Conservation (phyloP, 441 rosid genomes). For the Adansonia gregorii region DNA sequence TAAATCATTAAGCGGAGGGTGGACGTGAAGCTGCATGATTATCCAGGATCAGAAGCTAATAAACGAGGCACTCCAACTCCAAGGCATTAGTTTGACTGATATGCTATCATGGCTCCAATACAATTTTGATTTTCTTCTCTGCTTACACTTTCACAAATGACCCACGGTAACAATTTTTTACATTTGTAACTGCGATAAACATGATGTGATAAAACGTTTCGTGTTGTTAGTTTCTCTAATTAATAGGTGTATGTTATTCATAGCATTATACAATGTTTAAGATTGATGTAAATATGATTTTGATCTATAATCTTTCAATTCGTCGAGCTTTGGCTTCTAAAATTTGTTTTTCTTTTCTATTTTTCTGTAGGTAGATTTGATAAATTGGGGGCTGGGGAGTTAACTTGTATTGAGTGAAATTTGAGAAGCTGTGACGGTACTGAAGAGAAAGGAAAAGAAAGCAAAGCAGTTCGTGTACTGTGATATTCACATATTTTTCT, state of each 20-base stretch:
- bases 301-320: slow-evolving; percentile 13
- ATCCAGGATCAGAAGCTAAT: slow-evolving; percentile 86
- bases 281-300: slow-evolving; percentile 4
- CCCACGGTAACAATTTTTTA: no score
- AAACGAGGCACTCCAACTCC: slow-evolving; percentile 70
- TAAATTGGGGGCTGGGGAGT: neutral
- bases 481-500: no score
- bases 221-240: slow-evolving; percentile 21
- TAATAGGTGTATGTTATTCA: neutral
- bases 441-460: neutral
- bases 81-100: no score
- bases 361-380: neutral
- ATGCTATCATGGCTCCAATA: no score
- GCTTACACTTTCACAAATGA: no score
- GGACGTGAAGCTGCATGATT: slow-evolving; percentile 61
- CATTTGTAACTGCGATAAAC: no score
- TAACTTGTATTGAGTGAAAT: neutral
- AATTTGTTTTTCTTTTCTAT: slow-evolving; percentile 27
- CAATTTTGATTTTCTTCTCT: no score
- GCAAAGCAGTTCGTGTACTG: neutral
- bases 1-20: slow-evolving; percentile 35
- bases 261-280: neutral
- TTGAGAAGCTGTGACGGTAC: neutral
- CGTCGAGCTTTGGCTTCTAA: neutral
- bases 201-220: no score